Percentiles rank a stretch among this genome's conserved stretches.
Evolutionary conservation across 2,329 filamentous ascomycete genomes (phyloP).

Genomic region (Mollisia scopiformis): DNA sequence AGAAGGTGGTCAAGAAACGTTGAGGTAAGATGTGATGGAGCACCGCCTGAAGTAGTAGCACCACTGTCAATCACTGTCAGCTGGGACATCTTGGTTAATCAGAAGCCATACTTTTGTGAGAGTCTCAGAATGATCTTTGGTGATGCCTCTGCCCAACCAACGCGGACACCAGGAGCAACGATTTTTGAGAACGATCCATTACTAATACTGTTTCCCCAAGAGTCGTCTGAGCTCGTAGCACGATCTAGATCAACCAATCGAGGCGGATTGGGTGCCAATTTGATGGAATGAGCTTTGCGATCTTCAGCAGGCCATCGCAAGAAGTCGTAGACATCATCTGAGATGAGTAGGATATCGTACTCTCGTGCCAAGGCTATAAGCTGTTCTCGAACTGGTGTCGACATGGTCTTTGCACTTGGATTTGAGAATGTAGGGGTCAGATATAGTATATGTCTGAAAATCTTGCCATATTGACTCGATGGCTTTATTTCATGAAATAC

Average conservation of each 20-base stretch:
- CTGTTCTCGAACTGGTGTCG: conserved; percentile 53
- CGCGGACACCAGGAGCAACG: conserved; percentile 61
- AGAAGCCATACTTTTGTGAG: conserved; percentile 46
- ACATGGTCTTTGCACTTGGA: conserved; percentile 68
- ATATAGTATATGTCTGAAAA: conserved; percentile 79
- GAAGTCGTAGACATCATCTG: conserved; percentile 75
- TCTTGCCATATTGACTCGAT: conserved; percentile 77
- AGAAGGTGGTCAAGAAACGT: conserved; percentile 51
- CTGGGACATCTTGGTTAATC: no score
- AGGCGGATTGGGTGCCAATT: conserved; percentile 42
- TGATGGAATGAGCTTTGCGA: background rate
- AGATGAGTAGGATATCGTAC: conserved; percentile 66
- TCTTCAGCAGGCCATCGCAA: conserved; percentile 55
- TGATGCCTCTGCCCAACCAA: conserved; percentile 66
- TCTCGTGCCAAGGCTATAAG: conserved; percentile 63
- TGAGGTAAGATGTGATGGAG: conserved; percentile 34
- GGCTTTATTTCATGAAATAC: conserved; percentile 46
- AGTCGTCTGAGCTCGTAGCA: conserved; percentile 56
- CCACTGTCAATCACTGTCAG: conserved; percentile 3
- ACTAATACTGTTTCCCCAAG: conserved; percentile 67
- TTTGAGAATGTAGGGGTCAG: conserved; percentile 73
- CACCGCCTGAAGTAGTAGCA: conserved; percentile 35
- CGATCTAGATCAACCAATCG: conserved; percentile 66
- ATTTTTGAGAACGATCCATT: conserved; percentile 73
- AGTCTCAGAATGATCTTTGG: conserved; percentile 59